phyloP scores from a whole-genome alignment of 805 yeast species.

The Lachancea kluyveri region DNA sequence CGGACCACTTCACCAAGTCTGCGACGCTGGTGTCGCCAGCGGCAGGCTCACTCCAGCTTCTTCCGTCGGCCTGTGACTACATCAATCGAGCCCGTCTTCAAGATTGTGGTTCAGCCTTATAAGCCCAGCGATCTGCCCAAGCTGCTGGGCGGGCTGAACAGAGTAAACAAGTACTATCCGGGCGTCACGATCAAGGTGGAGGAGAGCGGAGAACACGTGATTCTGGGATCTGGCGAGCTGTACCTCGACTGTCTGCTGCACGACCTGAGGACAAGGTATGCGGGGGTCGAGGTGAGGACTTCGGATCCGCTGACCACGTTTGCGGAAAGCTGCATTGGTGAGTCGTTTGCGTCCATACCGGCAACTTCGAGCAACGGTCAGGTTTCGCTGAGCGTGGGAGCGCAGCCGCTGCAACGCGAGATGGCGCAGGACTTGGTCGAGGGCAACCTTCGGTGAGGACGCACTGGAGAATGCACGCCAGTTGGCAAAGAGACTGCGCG shows the following conservation, averaged over 20 bases:
- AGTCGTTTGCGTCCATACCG: slow-evolving; percentile 63
- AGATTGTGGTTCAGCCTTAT: slow-evolving; percentile 77
- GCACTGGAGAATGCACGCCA: slow-evolving; percentile 37
- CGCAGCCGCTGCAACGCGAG: slow-evolving; percentile 62
- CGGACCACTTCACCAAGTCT: slow-evolving; percentile 46
- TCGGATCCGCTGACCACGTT: slow-evolving; percentile 81
- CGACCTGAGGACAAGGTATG: slow-evolving; percentile 61
- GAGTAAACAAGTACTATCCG: slow-evolving; percentile 55
- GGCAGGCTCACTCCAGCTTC: slow-evolving; percentile 14
- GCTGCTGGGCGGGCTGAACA: slow-evolving; percentile 62
- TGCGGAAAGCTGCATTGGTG: slow-evolving; percentile 65
- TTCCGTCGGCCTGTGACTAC: slow-evolving; percentile 39
- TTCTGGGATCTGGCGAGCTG: slow-evolving; percentile 81
- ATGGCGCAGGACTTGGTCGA: slow-evolving; percentile 34
- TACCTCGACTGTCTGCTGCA: slow-evolving; percentile 78
- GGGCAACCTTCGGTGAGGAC: slow-evolving; percentile 41
- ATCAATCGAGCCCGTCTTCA: slow-evolving; percentile 56
- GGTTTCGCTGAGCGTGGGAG: slow-evolving; percentile 58
- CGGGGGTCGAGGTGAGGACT: slow-evolving; percentile 66
- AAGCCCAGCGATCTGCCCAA: slow-evolving; percentile 74
- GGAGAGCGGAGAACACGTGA: slow-evolving; percentile 81
- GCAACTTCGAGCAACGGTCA: slow-evolving; percentile 49
- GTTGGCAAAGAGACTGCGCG: slow-evolving; percentile 49
- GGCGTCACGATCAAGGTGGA: slow-evolving; percentile 68
- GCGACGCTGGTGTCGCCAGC: slow-evolving; percentile 52